A percentile compares a stretch with the other conserved stretches of the same genome.
Evolutionary conservation across 75 land plant species (phyloP).

Genomic region (Picea glauca): DNA sequence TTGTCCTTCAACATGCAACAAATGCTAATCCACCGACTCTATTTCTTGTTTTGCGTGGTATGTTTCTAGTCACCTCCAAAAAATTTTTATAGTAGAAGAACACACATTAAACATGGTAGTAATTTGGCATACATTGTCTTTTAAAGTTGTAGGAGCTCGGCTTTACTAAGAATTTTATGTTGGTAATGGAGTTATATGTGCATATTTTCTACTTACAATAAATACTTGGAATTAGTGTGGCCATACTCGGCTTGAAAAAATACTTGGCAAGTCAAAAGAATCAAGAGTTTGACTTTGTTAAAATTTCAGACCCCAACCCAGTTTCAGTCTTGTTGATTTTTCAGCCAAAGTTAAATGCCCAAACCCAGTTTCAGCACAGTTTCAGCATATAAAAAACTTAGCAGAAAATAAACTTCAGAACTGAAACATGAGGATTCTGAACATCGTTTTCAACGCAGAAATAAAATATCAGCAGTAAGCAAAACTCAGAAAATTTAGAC

Average conservation of each 20-base stretch:
- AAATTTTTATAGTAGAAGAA: background rate
- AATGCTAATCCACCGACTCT: conserved; percentile 97
- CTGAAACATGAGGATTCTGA: too few relatives aligned
- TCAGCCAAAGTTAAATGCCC: too few relatives aligned
- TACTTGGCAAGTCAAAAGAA: background rate
- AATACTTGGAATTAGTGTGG: background rate
- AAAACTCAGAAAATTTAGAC: too few relatives aligned
- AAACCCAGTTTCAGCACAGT: too few relatives aligned
- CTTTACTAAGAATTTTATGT: background rate
- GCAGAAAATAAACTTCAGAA: too few relatives aligned
- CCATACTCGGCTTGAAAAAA: background rate
- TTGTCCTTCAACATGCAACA: conserved; percentile 79
- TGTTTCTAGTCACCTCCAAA: background rate
- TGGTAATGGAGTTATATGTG: background rate
- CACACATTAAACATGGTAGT: background rate
- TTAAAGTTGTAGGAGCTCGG: background rate
- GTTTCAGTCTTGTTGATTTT: too few relatives aligned
- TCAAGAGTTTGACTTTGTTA: background rate
- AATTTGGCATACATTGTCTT: background rate
- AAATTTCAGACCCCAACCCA: too few relatives aligned
- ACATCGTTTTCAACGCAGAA: too few relatives aligned
- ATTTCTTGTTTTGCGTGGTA: conserved; percentile 81
- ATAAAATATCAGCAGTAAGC: too few relatives aligned
- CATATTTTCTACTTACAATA: background rate
- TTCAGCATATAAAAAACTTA: too few relatives aligned